Base-by-base conservation (phyloP, 768 basidiomycete genomes). In the Hygrophoropsis aurantiaca region DNA sequence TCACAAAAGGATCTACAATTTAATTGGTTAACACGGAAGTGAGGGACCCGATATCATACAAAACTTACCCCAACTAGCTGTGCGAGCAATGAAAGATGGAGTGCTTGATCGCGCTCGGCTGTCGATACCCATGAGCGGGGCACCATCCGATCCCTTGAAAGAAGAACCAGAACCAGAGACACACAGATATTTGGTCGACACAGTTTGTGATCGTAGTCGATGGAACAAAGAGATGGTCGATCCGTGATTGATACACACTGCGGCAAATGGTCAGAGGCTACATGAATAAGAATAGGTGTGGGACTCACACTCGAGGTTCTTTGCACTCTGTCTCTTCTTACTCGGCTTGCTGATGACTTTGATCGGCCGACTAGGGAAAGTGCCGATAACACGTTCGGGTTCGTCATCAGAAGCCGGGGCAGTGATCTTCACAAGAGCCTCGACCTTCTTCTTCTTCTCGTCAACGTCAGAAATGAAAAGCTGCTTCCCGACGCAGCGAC, bases 301-400 rank as follows among this genome's bases (percentile, higher is more conserved):
- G 16, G 42, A 78, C 94, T 74, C 64, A 94, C 93, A 71, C 65
- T 97, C 90, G 15, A 92, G 79, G 58, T 91, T 93, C 77, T 95
- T 95, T 38, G 87, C 90, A 61, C 87, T 91, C 67, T 92, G 87
- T 57, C 92, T 79, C 79, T 97, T 97, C 77, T 97, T 97, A 73
- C 90, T 92, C 4, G 95, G 95, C 67, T 97, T 98, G 71, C 89
- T 92, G 70, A 98, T 97, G 59, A 98, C 91, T 67, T 94, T 94
- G 76, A 98, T 97, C n/a, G 94, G 85, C 38, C 88, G 85, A 55
- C 90, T 91, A 36, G 90, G 86, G 72, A 97, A 97, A 16, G 82
- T 79, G 18, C 94, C 94, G 56, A 97, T 83, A 27, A 92, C 75
- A 32, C 86, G 80, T 61, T 92, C 89, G 47, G 83, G 81, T 61